A percentile compares a stretch with the other conserved stretches of the same genome.
Conservation (phyloP, 331 rosid genomes). For the Quercus phellos region DNA sequence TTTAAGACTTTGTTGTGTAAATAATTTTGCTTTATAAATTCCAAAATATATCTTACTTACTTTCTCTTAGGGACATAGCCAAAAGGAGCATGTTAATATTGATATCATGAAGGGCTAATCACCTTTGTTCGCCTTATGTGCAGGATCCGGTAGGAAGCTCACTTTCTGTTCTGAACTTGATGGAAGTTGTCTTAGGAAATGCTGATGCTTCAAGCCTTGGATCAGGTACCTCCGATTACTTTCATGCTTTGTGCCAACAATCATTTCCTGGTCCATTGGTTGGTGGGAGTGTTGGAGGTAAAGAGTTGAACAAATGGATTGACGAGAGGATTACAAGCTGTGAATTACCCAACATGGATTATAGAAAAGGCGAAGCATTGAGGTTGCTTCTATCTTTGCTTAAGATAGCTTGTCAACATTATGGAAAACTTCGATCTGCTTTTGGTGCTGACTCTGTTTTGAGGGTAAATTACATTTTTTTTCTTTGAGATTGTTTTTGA, state of each 20-base stretch:
- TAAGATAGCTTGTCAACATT: slow-evolving; percentile 85
- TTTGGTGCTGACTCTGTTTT: slow-evolving; percentile 62
- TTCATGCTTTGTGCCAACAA: slow-evolving; percentile 70
- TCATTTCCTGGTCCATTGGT: slow-evolving; percentile 95
- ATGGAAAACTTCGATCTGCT: slow-evolving; percentile 92
- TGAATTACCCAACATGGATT: slow-evolving; percentile 58
- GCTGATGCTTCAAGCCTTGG: slow-evolving; percentile 38
- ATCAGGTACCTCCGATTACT: slow-evolving; percentile 45
- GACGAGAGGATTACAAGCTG: slow-evolving; percentile 79
- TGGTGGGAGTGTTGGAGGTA: slow-evolving; percentile 89
- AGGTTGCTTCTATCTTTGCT: slow-evolving; percentile 89
- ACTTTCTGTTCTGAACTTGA: slow-evolving; percentile 67
- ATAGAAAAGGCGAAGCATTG: slow-evolving; percentile 58
- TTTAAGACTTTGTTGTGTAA: not conserved
- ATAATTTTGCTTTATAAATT: not conserved
- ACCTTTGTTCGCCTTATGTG: slow-evolving; percentile 27
- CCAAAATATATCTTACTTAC: not conserved
- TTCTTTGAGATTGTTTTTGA: not conserved
- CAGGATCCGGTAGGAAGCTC: slow-evolving; percentile 63
- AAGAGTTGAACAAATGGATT: slow-evolving; percentile 85
- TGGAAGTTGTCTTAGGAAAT: slow-evolving; percentile 59
- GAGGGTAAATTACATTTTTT: slow-evolving; percentile 45
- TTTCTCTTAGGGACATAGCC: not conserved
- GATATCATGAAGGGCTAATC: slow-evolving; percentile 25
- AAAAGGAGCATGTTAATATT: slow-evolving; percentile 3